Evolutionary conservation across 2,329 filamentous ascomycete species (phyloP), one percentile per base, ranked within the genome.

Genomic region (Dactylellina cionopaga): DNA sequence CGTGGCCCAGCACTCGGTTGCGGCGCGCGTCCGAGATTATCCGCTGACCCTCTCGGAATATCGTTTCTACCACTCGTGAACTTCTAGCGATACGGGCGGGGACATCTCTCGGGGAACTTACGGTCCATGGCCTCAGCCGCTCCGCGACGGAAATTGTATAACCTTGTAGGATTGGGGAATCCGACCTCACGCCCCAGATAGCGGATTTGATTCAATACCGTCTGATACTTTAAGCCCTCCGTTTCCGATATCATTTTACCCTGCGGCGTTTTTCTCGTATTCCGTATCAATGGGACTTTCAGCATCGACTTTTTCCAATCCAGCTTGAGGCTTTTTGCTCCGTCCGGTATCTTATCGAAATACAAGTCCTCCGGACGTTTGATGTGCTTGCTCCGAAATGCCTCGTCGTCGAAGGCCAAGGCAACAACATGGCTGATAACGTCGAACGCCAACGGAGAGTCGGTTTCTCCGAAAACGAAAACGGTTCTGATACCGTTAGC

Each of bases 261-360:
- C n/a, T 15, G 29, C 11, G 19, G 13, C 5, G 29, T 60, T 60
- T 39, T 49, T 4, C 39, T 19, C 17, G 19, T 22, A 29, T 39
- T 49, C 15, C 56, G 39, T 11, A 60, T 46, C n/a, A 60, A 39
- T 11, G 31, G 56, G 10, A 29, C 43, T 41, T 60, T 22, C 19
- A 49, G n/a, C 43, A 60, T 29, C n/a, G 6, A 37, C 25, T 47
- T n/a, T 29, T 39, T 60, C 56, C 43, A 60, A 27, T 60, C 17
- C 7, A 60, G 25, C 17, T 49, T 11, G 22, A 60, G 41, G 29
- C 17, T 49, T 9, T 15, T 15, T 25, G 31, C 27, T 9, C 25
- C 29, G 5, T 51, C 1, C 10, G 43, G 56, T 39, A 60, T 55
- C 24, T 39, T 39, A n/a, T 55, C 19, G 49, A 55, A 2, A 25